Evolutionary conservation across 164 flowering plant genomes (phyloP).

Genomic region (Cinnamomum micranthum): DNA sequence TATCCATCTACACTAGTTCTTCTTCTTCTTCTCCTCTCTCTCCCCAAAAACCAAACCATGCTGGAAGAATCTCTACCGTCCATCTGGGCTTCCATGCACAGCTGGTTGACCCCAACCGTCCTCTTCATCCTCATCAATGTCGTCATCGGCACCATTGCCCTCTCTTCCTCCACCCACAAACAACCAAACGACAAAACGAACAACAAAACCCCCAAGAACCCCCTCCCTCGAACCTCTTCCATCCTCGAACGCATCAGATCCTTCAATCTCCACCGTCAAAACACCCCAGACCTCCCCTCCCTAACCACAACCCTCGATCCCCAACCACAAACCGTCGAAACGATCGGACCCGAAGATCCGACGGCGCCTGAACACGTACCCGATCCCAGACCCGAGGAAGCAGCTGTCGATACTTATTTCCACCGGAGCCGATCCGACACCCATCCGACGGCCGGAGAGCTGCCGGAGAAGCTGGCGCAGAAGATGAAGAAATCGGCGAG

Average conservation of each 20-base stretch:
- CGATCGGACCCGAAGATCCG: neutral
- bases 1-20: neutral
- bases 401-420: conserved; percentile 3
- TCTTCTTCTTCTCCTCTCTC: too few relatives aligned
- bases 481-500: conserved; percentile 34
- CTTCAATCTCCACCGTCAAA: conserved; percentile 25
- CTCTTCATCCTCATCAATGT: conserved; percentile 66
- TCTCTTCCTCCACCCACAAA: conserved; percentile 25
- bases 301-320: neutral
- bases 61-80: conserved; percentile 22
- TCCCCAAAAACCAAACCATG: conserved; percentile 3
- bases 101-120: conserved; percentile 65
- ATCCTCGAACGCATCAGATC: conserved; percentile 41
- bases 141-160: conserved; percentile 48
- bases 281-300: conserved; percentile 14
- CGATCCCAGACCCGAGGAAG: neutral
- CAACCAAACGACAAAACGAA: conserved; percentile 7
- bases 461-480: conserved; percentile 14
- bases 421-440: conserved; percentile 13
- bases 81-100: conserved; percentile 29
- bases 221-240: conserved; percentile 31
- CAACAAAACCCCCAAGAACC: neutral
- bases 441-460: conserved; percentile 7
- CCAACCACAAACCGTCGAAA: neutral
- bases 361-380: neutral